Evolutionary conservation across 257 asterid genomes (phyloP), one percentile per base, ranked within the genome.

Genomic region (Solanum bukasovii): DNA sequence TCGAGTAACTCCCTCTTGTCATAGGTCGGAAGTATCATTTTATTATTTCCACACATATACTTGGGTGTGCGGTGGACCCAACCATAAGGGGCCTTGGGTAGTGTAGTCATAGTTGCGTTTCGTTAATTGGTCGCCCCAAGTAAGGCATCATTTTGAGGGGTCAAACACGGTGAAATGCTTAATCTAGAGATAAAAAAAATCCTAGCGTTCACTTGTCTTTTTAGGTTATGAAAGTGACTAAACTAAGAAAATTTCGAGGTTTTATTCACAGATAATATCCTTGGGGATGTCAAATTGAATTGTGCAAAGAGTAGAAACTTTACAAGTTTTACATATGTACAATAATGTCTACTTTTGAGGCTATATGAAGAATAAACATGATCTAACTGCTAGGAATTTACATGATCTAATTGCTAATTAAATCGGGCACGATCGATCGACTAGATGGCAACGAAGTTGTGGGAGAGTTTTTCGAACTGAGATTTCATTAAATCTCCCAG

Each of bases 391-490:
- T 84, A 84, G 27, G 38, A 14, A 84, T 70, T n/a, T 38, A 65
- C 59, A 59, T 65, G 14, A 23, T 21, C 35, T 77, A 46, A 46
- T 44, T 44, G 89, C 92, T 91, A 89, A 27, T 46, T 46, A 46
- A 46, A 46, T 46, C 56, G 7, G 56, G 20, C 56, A 46, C 5
- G 16, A 44, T 44, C 7, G 56, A 46, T 46, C 40, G 10, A 46
- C 86, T 82, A 82, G 27, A 82, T 82, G 11, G 86, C 70, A 29
- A 82, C 31, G 25, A 82, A 82, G 70, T 82, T 82, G 44, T 82
- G 86, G 42, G 86, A 82, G 70, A 82, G 70, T 52, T 82, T 82
- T 49, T 82, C 86, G 14, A 82, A 82, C 44, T 82, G 86, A 82
- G 70, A 82, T 82, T 82, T 82, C 86, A 82, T 82, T 82, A 82